Percentiles rank a stretch among this genome's conserved stretches.
Evolutionary conservation across 2,329 filamentous ascomycete genomes (phyloP).

Genomic region (Apiospora sp.): DNA sequence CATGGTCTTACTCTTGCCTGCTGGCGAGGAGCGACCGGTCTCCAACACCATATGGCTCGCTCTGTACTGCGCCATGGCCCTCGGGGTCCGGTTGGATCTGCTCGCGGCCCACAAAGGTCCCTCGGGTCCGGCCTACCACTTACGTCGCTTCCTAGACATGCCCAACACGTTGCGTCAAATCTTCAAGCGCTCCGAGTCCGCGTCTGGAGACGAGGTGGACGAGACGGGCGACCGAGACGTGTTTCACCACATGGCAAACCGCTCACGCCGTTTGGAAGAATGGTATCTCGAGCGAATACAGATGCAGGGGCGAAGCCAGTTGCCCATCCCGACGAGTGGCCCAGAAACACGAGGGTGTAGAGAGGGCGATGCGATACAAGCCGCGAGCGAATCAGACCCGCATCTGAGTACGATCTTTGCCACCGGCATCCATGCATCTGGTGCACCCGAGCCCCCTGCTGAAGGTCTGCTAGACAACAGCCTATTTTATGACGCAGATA

Average conservation of each 20-base stretch:
- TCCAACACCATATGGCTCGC: not conserved
- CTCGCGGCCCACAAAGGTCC: not conserved
- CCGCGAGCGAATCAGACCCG: not conserved
- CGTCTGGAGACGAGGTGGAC: not conserved
- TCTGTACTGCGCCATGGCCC: not conserved
- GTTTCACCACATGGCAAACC: not conserved
- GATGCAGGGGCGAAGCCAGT: no score
- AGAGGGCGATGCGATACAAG: not conserved
- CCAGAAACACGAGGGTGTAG: not conserved
- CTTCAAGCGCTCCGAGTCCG: not conserved
- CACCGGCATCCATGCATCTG: not conserved
- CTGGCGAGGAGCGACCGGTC: not conserved
- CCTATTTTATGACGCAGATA: not conserved
- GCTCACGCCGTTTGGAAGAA: not conserved
- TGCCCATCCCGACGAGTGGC: no score
- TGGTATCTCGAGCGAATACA: not conserved
- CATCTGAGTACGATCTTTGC: not conserved
- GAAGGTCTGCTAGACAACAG: not conserved
- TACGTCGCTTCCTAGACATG: not conserved
- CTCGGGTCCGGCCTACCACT: not conserved
- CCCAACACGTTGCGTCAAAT: not conserved
- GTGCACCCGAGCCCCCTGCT: not conserved
- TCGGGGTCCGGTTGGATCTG: not conserved
- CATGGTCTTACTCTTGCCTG: not conserved
- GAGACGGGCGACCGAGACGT: not conserved